These are phyloP conservation scores for Chytriomyces sp. DNA, from an alignment of 192 early-diverging fungal genomes.

Conservation along the genomic window DNA sequence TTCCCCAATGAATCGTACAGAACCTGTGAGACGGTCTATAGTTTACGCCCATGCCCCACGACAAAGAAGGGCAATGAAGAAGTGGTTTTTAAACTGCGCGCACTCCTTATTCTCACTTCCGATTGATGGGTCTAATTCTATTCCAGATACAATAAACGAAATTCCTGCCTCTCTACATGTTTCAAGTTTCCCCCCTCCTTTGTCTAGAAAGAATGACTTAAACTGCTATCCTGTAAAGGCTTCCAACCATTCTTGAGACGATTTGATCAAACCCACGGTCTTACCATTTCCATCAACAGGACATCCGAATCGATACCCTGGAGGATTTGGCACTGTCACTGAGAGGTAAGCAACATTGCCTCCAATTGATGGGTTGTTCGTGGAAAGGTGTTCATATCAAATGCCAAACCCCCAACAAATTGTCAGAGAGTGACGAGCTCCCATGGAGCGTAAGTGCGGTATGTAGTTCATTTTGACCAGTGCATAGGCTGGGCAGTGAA, in stretches of 20 bases:
- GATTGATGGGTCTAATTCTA: not conserved
- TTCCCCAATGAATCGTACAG: too few relatives aligned
- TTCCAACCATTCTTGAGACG: too few relatives aligned
- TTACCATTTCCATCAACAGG: not conserved
- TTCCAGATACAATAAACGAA: conserved; percentile 4
- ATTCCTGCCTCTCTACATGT: conserved; percentile 7
- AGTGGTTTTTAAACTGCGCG: too few relatives aligned
- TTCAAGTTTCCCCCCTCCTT: not conserved
- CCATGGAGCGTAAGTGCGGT: too few relatives aligned
- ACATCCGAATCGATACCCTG: not conserved
- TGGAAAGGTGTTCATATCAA: not conserved
- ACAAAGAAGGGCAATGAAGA: too few relatives aligned
- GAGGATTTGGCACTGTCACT: not conserved
- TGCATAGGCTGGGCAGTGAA: too few relatives aligned
- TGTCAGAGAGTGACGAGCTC: too few relatives aligned
- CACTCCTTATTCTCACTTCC: not conserved
- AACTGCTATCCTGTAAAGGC: not conserved
- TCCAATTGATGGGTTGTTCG: not conserved
- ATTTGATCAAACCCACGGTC: too few relatives aligned
- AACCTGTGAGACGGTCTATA: too few relatives aligned
- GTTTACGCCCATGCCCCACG: too few relatives aligned
- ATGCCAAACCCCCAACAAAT: not conserved
- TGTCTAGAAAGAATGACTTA: conserved; percentile 2
- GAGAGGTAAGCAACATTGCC: not conserved
- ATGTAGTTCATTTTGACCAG: too few relatives aligned